Evolutionary conservation across 1,139 yeast genomes (phyloP).

Genomic region (Kodamaea arcana): DNA sequence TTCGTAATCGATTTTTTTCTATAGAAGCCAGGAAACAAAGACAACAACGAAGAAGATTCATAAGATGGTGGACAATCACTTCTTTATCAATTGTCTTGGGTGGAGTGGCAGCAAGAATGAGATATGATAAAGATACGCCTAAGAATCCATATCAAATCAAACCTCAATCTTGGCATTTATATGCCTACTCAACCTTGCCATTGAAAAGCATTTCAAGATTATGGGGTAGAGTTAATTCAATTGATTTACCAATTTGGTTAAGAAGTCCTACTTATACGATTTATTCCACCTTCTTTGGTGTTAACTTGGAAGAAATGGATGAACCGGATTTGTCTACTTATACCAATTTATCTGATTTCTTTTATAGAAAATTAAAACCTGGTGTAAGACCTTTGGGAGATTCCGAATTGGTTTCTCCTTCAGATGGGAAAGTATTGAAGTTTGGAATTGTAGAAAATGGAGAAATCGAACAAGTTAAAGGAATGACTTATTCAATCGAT

Average conservation of each 20-base stretch:
- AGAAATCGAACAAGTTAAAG: conserved; percentile 94
- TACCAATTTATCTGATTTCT: conserved; percentile 83
- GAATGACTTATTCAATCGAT: conserved; percentile 87
- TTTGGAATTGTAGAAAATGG: conserved; percentile 81
- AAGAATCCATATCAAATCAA: conserved; percentile 44
- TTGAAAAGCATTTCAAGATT: conserved; percentile 84
- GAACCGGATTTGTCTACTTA: conserved; percentile 75
- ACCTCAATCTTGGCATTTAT: conserved; percentile 82
- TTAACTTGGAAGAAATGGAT: conserved; percentile 81
- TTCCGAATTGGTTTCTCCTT: conserved; percentile 75
- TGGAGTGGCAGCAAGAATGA: conserved; percentile 57
- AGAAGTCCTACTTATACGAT: conserved; percentile 78
- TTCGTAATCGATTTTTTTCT: conserved; percentile 41
- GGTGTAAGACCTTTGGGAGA: conserved; percentile 77
- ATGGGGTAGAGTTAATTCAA: conserved; percentile 90
- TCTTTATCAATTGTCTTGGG: conserved; percentile 61
- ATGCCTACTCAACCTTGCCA: conserved; percentile 87
- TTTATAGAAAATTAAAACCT: conserved; percentile 76
- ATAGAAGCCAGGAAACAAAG: conserved; percentile 41
- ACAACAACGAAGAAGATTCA: conserved; percentile 47
- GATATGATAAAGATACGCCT: conserved; percentile 33
- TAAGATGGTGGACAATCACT: conserved; percentile 69
- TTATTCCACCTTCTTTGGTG: conserved; percentile 82
- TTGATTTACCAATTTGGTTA: conserved; percentile 83
- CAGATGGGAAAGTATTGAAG: conserved; percentile 88